Evolutionary conservation across 345 rosid species (phyloP), one percentile per base, ranked within the genome.

Genomic region (Camelina laxa): DNA sequence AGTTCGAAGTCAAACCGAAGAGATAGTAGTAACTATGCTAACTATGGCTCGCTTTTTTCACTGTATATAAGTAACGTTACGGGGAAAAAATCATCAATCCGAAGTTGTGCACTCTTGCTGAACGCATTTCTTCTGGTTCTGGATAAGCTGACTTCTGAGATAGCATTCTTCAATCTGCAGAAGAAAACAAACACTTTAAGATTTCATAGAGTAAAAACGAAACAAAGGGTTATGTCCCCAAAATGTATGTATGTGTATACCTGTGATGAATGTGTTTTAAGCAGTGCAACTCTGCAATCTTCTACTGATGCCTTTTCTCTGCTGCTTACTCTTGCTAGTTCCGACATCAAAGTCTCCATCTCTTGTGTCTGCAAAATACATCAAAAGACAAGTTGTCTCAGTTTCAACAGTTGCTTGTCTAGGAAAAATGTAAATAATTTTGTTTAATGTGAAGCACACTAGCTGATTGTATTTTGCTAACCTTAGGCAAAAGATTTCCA

Each of bases 101-200:
- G 21, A 3, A 19, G 44, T 62, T 35, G 47, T 63, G 30, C 45
- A 27, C 20, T 57, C 65, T 38, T 33, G 60, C 20, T 35, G 22
- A 8, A 22, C 13, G 16, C 39, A 36, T 20, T 54, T 55, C 73
- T 62, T 74, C 47, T 75, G 77, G 55, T 82, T 76, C 51, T 93
- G 98, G 49, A 93, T 83, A 39, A 87, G 84, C 63, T 91, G 90
- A 36, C 85, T 76, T 41, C 83, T 81, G 65, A 91, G 79, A 85
- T 88, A 86, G 70, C 92, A 87, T 56, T 88, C 97, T 81, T 85
- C 89, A 47, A 83, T 88, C 96, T 93, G 93, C 78, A 79, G 49
- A 39, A 47, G 67, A 48, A 17, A 30, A 53, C 1, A 22, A 35
- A 53, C 1, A 27, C 12, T 38, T 42, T 9, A 38, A 17, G 9